Evolutionary conservation across 257 asterid species (phyloP).

Genomic region (Fraxinus excelsior): DNA sequence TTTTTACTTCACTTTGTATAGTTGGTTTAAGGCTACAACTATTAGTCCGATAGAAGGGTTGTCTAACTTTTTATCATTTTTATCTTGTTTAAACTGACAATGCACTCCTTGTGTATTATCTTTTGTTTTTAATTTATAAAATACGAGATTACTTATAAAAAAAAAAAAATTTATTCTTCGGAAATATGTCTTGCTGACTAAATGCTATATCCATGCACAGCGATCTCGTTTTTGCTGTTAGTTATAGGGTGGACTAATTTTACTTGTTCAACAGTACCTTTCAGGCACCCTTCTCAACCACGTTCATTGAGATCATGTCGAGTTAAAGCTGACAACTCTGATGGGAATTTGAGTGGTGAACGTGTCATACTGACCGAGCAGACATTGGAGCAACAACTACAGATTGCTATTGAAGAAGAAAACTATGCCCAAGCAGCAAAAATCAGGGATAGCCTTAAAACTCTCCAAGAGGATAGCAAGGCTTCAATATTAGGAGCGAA

Average conservation of each 20-base stretch:
- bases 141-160: too few species aligned
- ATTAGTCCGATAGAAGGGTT: too few species aligned
- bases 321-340: conserved; percentile 76
- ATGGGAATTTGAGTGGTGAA: conserved; percentile 75
- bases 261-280: conserved; percentile 55
- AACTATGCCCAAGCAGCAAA: conserved; percentile 87
- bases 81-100: too few species aligned
- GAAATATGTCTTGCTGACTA: not conserved
- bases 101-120: too few species aligned
- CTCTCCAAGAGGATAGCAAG: conserved; percentile 86
- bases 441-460: conserved; percentile 80
- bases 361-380: conserved; percentile 73
- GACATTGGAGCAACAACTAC: conserved; percentile 70
- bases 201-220: not conserved
- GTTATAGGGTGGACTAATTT: conserved; percentile 29
- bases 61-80: too few species aligned
- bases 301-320: conserved; percentile 41
- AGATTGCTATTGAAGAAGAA: conserved; percentile 74
- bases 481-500: conserved; percentile 86
- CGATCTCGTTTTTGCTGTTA: not conserved
- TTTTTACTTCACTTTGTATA: too few species aligned
- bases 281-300: conserved; percentile 35
- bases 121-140: too few species aligned
- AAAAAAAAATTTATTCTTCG: too few species aligned
- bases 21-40: too few species aligned